Percentiles rank a stretch among this genome's conserved stretches.
Evolutionary conservation across 2,329 filamentous ascomycete species (phyloP).

Genomic region (Fusarium camptoceras): DNA sequence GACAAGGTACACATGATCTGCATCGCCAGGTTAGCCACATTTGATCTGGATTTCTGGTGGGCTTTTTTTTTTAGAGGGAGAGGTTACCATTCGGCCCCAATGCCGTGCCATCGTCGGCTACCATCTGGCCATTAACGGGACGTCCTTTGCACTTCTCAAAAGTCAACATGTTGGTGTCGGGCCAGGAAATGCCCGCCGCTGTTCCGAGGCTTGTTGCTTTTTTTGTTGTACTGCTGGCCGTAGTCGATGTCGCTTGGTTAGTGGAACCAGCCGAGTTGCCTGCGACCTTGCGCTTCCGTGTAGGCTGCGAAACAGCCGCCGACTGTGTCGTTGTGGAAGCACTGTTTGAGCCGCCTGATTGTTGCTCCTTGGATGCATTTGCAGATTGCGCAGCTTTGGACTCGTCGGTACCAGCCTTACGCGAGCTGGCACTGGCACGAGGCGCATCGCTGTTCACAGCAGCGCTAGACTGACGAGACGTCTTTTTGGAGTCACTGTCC

Average conservation of each 20-base stretch:
- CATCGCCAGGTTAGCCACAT: constrained; percentile 50
- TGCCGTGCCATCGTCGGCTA: constrained; percentile 90
- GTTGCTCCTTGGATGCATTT: constrained; percentile 55
- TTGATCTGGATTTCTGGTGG: constrained; percentile 41
- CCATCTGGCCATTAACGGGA: constrained; percentile 80
- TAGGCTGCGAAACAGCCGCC: constrained; percentile 60
- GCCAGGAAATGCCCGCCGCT: constrained; percentile 56
- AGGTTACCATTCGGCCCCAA: constrained; percentile 83
- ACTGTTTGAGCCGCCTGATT: constrained; percentile 41
- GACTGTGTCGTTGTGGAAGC: constrained; percentile 61
- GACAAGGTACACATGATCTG: constrained; percentile 90
- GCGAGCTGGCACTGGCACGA: constrained; percentile 52
- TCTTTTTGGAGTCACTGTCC: constrained; percentile 68
- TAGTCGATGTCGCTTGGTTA: constrained; percentile 34
- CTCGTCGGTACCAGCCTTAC: constrained; percentile 58
- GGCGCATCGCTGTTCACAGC: constrained; percentile 54
- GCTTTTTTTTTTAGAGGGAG: constrained; percentile 20
- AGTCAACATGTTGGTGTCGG: constrained; percentile 87
- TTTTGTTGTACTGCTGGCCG: constrained; percentile 40
- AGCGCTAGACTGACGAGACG: constrained; percentile 59
- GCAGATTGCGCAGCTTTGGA: constrained; percentile 52
- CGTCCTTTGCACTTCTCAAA: constrained; percentile 79
- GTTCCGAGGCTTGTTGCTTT: constrained; percentile 47
- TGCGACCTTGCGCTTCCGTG: constrained; percentile 89
- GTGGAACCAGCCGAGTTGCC: constrained; percentile 44